These are phyloP conservation scores for Aegilops speltoides DNA, from an alignment of 176 grass and related monocot genomes.

Conservation along the genomic window DNA sequence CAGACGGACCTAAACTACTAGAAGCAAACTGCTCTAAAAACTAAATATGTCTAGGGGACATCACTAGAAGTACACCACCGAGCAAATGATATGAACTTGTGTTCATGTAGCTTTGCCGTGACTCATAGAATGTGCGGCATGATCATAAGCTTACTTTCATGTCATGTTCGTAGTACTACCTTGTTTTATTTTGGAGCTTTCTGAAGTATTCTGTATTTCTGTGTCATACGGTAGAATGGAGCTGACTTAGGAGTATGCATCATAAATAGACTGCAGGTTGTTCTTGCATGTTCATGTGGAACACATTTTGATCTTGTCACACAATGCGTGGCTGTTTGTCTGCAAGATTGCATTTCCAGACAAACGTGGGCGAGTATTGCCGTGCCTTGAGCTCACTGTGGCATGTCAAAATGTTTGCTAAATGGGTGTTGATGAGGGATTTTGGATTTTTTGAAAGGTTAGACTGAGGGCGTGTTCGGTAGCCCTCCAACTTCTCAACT, in stretches of 20 bases:
- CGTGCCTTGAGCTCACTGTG: neutral
- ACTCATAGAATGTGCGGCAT: neutral
- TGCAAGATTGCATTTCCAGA: slow-evolving; percentile 20
- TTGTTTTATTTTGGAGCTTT: neutral
- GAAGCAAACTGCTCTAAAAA: neutral
- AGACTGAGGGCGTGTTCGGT: neutral
- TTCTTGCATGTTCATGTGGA: neutral
- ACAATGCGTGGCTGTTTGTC: neutral
- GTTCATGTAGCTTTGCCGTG: neutral
- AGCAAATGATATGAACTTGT: neutral
- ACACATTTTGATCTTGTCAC: neutral
- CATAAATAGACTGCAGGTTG: neutral
- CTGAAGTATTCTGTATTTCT: neutral
- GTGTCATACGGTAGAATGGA: neutral
- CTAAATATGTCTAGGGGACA: neutral
- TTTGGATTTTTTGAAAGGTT: neutral
- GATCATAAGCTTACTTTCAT: neutral
- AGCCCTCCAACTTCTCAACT: too few relatives aligned
- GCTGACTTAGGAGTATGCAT: neutral
- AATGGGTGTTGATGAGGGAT: neutral
- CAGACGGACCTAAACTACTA: neutral
- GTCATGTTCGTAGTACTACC: neutral
- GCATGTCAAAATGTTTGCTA: neutral
- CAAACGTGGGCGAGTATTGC: neutral
- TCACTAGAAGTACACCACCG: neutral